phyloP scores from a whole-genome alignment of 1,284 basidiomycete species.

The Cystobasidium slooffiae region DNA sequence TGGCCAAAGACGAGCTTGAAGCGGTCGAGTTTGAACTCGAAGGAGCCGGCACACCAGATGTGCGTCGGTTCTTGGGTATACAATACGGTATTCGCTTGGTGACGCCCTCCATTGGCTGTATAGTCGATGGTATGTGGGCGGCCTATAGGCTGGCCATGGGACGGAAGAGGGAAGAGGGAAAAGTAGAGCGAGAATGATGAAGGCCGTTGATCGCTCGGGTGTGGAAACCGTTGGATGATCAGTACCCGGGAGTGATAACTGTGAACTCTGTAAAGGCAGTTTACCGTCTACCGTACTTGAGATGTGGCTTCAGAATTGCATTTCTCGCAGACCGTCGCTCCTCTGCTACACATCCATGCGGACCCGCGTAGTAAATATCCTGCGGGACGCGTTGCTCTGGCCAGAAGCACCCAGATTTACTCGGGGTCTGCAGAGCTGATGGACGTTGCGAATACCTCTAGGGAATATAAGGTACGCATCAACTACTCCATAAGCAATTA shows the following conservation, averaged over 20 bases:
- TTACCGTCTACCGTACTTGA: no score
- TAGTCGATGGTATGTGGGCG: background rate
- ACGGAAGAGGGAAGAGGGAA: background rate
- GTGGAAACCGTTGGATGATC: background rate
- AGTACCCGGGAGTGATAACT: background rate
- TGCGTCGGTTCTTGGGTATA: slow-evolving; percentile 1
- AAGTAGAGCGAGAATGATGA: no score
- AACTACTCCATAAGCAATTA: no score
- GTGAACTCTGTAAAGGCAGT: background rate
- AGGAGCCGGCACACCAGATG: background rate
- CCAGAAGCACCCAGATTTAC: no score
- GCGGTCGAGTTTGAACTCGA: background rate
- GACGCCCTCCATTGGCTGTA: background rate
- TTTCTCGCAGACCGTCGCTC: no score
- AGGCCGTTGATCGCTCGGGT: slow-evolving; percentile 1
- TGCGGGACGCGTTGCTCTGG: no score
- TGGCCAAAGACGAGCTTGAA: slow-evolving; percentile 5
- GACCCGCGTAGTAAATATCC: no score
- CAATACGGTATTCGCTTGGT: background rate
- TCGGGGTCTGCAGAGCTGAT: no score
- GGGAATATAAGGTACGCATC: no score
- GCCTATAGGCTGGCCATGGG: background rate
- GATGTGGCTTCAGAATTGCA: no score
- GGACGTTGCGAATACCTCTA: no score
- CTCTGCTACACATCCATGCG: no score